Percentiles rank a stretch among this genome's conserved stretches.
These are phyloP conservation scores for Yamadazyma sp. DNA, from an alignment of 805 yeast species.

Conservation along the genomic window DNA sequence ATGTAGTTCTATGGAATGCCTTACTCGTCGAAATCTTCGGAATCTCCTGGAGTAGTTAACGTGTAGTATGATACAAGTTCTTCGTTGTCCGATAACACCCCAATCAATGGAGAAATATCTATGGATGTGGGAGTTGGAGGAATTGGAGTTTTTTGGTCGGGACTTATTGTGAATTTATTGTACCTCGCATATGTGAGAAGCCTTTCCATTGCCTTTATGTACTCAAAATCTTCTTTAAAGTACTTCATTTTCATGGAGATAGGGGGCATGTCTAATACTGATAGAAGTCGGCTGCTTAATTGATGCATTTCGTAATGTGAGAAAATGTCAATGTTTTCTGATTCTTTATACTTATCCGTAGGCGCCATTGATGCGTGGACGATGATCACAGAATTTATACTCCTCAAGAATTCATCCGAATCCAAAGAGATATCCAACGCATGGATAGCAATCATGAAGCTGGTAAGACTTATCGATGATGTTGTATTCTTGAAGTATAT, in stretches of 20 bases:
- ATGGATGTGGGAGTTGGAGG: neutral
- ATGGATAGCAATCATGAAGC: slow-evolving; percentile 27
- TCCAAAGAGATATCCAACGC: slow-evolving; percentile 35
- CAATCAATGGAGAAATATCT: neutral
- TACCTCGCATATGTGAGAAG: slow-evolving; percentile 22
- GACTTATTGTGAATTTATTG: neutral
- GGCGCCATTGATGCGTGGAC: slow-evolving; percentile 18
- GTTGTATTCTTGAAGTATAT: slow-evolving; percentile 58
- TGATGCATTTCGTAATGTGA: slow-evolving; percentile 20
- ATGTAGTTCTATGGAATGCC: no score
- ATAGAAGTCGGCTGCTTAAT: slow-evolving; percentile 31
- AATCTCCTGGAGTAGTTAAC: neutral
- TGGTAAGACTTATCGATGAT: slow-evolving; percentile 49
- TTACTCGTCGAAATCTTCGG: no score
- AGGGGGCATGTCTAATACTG: slow-evolving; percentile 45
- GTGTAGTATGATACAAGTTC: neutral
- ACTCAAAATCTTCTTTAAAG: slow-evolving; percentile 36
- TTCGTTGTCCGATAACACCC: neutral
- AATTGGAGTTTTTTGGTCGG: neutral
- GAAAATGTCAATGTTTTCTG: slow-evolving; percentile 14
- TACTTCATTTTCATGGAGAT: slow-evolving; percentile 46
- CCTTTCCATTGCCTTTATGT: slow-evolving; percentile 35
- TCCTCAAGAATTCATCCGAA: slow-evolving; percentile 17
- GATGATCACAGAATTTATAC: slow-evolving; percentile 18
- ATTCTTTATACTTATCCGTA: slow-evolving; percentile 4